A percentile compares a stretch with the other conserved stretches of the same genome.
Conservation (phyloP, 2,329 filamentous ascomycete species). For the Trichoderma gracile region DNA sequence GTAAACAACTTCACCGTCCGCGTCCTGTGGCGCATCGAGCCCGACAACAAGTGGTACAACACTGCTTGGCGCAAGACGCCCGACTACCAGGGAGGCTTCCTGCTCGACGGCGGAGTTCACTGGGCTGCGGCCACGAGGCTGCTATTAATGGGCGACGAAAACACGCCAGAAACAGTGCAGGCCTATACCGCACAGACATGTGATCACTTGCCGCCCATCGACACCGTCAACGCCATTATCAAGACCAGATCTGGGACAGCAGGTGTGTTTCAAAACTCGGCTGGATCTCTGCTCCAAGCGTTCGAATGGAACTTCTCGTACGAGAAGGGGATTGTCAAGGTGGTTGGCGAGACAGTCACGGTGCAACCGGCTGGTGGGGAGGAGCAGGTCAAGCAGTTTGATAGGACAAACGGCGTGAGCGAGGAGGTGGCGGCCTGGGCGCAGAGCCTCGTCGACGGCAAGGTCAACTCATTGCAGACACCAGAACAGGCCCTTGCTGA, state of each 20-base stretch:
- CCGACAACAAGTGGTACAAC: slow-evolving; percentile 49
- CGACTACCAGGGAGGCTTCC: slow-evolving; percentile 71
- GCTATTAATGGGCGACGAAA: slow-evolving; percentile 51
- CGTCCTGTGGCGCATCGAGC: slow-evolving; percentile 40
- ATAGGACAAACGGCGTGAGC: slow-evolving; percentile 55
- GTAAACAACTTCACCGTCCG: slow-evolving; percentile 51
- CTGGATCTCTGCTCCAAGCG: slow-evolving; percentile 55
- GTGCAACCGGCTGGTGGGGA: slow-evolving; percentile 42
- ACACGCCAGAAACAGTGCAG: slow-evolving; percentile 47
- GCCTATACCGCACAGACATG: slow-evolving; percentile 58
- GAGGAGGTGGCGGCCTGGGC: slow-evolving; percentile 65
- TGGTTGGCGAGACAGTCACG: slow-evolving; percentile 48
- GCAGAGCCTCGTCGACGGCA: slow-evolving; percentile 50
- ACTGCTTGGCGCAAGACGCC: slow-evolving; percentile 68
- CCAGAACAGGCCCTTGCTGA: slow-evolving; percentile 62
- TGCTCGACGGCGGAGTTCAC: slow-evolving; percentile 76
- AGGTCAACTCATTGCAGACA: slow-evolving; percentile 51
- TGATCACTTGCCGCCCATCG: slow-evolving; percentile 62
- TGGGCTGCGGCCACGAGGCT: slow-evolving; percentile 63
- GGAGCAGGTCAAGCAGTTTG: slow-evolving; percentile 44
- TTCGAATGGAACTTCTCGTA: slow-evolving; percentile 59
- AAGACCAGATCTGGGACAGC: slow-evolving; percentile 54
- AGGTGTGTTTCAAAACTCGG: slow-evolving; percentile 59
- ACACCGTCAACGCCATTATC: slow-evolving; percentile 63
- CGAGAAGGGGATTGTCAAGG: slow-evolving; percentile 57